Base-by-base conservation (phyloP, 2,329 filamentous ascomycete species). In the Plenodomus lindquistii region DNA sequence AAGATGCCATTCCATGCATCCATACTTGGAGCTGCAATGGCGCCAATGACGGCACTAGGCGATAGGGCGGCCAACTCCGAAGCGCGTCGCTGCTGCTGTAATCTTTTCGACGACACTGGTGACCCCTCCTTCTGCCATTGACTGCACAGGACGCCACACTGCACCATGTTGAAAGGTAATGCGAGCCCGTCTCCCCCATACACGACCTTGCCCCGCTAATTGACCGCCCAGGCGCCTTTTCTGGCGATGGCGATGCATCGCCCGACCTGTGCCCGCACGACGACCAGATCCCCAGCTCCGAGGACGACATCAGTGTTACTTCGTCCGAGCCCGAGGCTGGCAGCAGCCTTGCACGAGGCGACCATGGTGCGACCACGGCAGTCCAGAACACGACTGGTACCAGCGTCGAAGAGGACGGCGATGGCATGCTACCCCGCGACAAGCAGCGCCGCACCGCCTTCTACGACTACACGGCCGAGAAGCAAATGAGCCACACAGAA, bases 381-480 rank as follows among this genome's bases (percentile, higher is more conserved):
- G 52, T 42, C 41, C 56, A 60, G 39, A 52, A 57, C 10, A 53
- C 51, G 27, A 57, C 62, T 46, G 57, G 57, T 42, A 56, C 63
- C 44, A 59, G 57, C 47, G 35, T 55, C 19, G 65, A 66, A 22
- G 61, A 62, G 8, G 67, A 61, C 35, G 58, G 55, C 40, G 57
- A 58, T 52, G 69, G 68, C 29, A 60, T 79, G 65, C 71, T 80
- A 36, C 74, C 75, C 36, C 67, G 78, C 60, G 78, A 81, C 62
- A 79, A 76, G 65, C 80, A 83, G 66, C 75, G 79, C 48, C 87
- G 86, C 69, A 96, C 91, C 8, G 89, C 92, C 17, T 95, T 91
- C 69, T 97, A 96, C 75, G 92, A 97, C 73, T 91, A 93, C 65
- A 87, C 93, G 43, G 89, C 90, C 44, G 94, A 99, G 74, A 95